phyloP scores from a whole-genome alignment of 768 basidiomycete species.

The Phlebiopsis gigantea region DNA sequence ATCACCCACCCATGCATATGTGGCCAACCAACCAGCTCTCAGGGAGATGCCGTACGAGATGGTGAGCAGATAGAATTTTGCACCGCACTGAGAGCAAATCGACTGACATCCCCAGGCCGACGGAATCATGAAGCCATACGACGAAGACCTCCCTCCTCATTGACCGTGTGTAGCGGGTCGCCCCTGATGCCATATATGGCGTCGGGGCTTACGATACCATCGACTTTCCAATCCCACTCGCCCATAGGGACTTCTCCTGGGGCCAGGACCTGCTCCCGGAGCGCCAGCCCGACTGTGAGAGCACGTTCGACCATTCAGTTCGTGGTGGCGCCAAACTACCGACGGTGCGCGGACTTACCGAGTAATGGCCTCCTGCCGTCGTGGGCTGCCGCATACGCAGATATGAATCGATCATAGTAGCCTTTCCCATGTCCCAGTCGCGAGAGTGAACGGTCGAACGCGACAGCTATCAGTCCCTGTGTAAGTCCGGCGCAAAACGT shows the following conservation, averaged over 20 bases:
- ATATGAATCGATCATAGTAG: conserved; percentile 74
- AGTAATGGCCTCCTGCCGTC: conserved; percentile 47
- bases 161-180: conserved; percentile 1
- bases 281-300: conserved; percentile 52
- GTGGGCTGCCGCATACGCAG: conserved; percentile 39
- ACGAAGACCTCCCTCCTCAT: not conserved
- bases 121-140: conserved; percentile 14
- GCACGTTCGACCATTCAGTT: not conserved
- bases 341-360: conserved; percentile 34
- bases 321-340: not conserved
- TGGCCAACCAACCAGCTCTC: conserved; percentile 2
- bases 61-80: conserved; percentile 15
- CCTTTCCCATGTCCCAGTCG: conserved; percentile 82
- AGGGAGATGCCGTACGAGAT: conserved; percentile 26
- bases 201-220: conserved; percentile 50
- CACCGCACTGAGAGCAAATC: not conserved
- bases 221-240: conserved; percentile 59
- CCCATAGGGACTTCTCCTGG: conserved; percentile 46
- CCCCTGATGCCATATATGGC: conserved; percentile 23
- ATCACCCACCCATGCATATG: conserved; percentile 27
- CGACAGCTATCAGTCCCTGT: conserved; percentile 45
- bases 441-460: conserved; percentile 63
- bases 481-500: not conserved
- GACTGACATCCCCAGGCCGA: conserved; percentile 13
- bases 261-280: conserved; percentile 58